These are phyloP conservation scores for Penicillium egyptiacum DNA, from an alignment of 495 filamentous ascomycete species.

Conservation along the genomic window DNA sequence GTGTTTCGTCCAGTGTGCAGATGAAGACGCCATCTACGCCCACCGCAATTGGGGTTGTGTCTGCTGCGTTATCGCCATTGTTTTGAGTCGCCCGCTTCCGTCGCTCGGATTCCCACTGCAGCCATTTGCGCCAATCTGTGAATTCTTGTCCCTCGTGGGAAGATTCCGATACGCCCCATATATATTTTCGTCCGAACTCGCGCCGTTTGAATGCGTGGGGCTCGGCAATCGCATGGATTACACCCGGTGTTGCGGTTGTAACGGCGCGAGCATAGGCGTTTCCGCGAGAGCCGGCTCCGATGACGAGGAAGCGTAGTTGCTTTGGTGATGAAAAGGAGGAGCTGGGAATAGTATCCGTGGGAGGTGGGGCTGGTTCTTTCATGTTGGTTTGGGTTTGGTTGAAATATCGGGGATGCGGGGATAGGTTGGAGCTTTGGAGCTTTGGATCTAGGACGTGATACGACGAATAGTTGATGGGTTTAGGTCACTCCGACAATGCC, in stretches of 20 bases:
- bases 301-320: constrained; percentile 63
- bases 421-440: constrained; percentile 5
- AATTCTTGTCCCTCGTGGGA: constrained; percentile 63
- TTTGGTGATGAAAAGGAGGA: constrained; percentile 3
- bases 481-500: neutral
- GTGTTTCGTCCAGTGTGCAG: constrained; percentile 85
- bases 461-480: neutral
- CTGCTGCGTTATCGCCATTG: neutral
- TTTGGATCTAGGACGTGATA: constrained; percentile 9
- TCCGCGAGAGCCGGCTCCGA: constrained; percentile 86
- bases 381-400: constrained; percentile 17
- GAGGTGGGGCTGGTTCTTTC: constrained; percentile 28
- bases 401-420: neutral
- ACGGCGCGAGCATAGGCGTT: constrained; percentile 71
- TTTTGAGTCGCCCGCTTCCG: constrained; percentile 29
- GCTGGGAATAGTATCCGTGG: constrained; percentile 4
- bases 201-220: constrained; percentile 74
- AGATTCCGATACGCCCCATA: constrained; percentile 55
- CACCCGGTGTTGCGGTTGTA: constrained; percentile 55
- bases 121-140: constrained; percentile 68
- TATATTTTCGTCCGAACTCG: constrained; percentile 63
- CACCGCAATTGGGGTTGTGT: neutral
- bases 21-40: constrained; percentile 79
- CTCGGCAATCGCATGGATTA: constrained; percentile 76
- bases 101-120: constrained; percentile 61